A percentile compares a stretch with the other conserved stretches of the same genome.
Conservation (phyloP, 495 filamentous ascomycete genomes). For the Friedmanniomyces endolithicus region DNA sequence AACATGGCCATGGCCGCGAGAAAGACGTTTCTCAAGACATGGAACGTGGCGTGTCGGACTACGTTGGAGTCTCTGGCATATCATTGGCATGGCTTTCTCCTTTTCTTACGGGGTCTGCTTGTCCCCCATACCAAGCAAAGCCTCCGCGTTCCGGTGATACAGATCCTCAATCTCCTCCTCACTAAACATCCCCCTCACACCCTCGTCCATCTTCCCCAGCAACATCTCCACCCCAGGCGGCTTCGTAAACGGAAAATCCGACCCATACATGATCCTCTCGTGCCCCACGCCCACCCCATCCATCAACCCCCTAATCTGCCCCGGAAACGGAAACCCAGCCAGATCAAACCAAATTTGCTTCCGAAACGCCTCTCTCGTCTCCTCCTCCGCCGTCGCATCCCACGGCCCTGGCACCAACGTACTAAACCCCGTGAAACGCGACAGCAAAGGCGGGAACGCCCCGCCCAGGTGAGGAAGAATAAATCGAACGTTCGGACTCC, state of each 20-base stretch:
- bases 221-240: constrained; percentile 9
- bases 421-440: constrained; percentile 33
- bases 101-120: too few species aligned
- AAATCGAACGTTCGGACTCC: constrained; percentile 35
- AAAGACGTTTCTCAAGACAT: too few species aligned
- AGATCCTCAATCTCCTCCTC: constrained; percentile 22
- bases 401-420: constrained; percentile 17
- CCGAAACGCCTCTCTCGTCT: constrained; percentile 25
- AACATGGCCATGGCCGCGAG: too few species aligned
- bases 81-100: too few species aligned
- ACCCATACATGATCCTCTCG: constrained; percentile 41
- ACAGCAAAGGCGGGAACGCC: constrained; percentile 34
- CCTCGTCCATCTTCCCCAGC: constrained; percentile 23
- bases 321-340: constrained; percentile 38
- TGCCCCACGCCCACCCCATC: constrained; percentile 14
- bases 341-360: constrained; percentile 33
- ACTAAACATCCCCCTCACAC: constrained; percentile 22
- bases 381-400: constrained; percentile 3
- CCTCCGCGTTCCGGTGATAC: constrained; percentile 25
- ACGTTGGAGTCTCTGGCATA: too few species aligned
- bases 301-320: constrained; percentile 20
- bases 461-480: constrained; percentile 41
- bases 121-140: constrained; percentile 11
- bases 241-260: constrained; percentile 25
- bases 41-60: too few species aligned